Conservation (phyloP, 768 basidiomycete genomes). For the Boletus subcaerulescens region DNA sequence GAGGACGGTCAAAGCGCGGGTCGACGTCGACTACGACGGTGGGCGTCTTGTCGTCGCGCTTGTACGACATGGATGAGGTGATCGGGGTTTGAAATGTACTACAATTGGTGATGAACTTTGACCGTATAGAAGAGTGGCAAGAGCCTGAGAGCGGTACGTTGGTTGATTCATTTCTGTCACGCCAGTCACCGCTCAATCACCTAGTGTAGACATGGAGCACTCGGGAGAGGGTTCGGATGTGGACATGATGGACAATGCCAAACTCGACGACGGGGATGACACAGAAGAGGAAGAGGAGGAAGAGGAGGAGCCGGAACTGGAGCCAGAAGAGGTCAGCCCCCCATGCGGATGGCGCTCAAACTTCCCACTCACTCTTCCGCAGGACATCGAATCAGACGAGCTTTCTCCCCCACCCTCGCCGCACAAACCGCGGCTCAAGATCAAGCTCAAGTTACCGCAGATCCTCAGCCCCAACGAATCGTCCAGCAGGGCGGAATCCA, state of each 20-base stretch:
- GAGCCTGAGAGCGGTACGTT: conserved; percentile 2
- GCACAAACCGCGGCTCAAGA: conserved; percentile 50
- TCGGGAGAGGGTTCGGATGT: conserved; percentile 30
- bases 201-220: conserved; percentile 21
- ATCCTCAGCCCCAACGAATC: conserved; percentile 32
- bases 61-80: conserved; percentile 12
- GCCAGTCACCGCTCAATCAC: conserved; percentile 1
- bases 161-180: not conserved
- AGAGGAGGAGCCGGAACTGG: conserved; percentile 17
- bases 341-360: not conserved
- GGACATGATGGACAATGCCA: conserved; percentile 35
- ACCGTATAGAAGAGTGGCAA: not conserved
- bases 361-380: not conserved
- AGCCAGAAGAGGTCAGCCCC: conserved; percentile 10
- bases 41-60: not conserved
- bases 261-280: conserved; percentile 22
- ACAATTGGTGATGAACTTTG: not conserved
- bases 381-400: conserved; percentile 37
- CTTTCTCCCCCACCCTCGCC: conserved; percentile 31
- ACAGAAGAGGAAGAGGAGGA: conserved; percentile 35
- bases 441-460: conserved; percentile 56
- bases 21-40: not conserved
- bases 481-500: conserved; percentile 27
- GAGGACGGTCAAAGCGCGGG: conserved; percentile 36
- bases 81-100: conserved; percentile 25